Base-by-base conservation (phyloP, 2,329 filamentous ascomycete species). In the Raffaelea ambrosiae region DNA sequence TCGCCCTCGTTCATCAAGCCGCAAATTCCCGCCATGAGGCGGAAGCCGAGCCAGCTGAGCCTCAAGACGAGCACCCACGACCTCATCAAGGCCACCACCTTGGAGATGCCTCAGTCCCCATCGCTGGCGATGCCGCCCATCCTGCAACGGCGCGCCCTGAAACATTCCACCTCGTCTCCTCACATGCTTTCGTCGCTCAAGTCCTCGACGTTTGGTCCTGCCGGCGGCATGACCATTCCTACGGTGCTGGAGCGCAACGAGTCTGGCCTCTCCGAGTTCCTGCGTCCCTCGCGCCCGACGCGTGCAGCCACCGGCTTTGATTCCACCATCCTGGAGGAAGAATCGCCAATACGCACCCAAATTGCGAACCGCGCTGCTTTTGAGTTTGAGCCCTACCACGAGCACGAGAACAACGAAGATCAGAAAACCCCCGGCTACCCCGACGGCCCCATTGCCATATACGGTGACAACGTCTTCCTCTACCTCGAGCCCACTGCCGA, bases 391-490 rank as follows among this genome's bases (percentile, higher is more conserved):
- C 74, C 78, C 4, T 80, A 73, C 54, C 80, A 72, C 44, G 81
- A 85, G 51, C 77, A 77, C n/a, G 79, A 83, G 57, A 83, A 84
- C 54, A 84, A 85, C 57, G 84, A 88, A 61, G 84, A 88, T 56
- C 80, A 86, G 49, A 90, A 90, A 66, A 85, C 85, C 0, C 86
- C 86, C 16, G 85, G 85, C 1, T 94, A 94, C 59, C 87, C 87
- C 0, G 78, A 88, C 54, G 87, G 87, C 0, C 88, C 87, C 1
- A 84, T 91, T 47, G 82, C 85, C 55, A 90, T 94, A 44, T 90
- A 91, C 55, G 81, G 81, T 47, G 83, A 87, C 49, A 78, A 83
- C 40, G 81, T 94, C 8, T 89, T 82, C 59, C 73, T 93, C 1
- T 94, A 90, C 58, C 71, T 87, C 38, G 87, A 94, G 61, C 87